A percentile compares a stretch with the other conserved stretches of the same genome.
These are phyloP conservation scores for Calonectria pauciramosa DNA, from an alignment of 2,329 filamentous ascomycete genomes.

Conservation along the genomic window DNA sequence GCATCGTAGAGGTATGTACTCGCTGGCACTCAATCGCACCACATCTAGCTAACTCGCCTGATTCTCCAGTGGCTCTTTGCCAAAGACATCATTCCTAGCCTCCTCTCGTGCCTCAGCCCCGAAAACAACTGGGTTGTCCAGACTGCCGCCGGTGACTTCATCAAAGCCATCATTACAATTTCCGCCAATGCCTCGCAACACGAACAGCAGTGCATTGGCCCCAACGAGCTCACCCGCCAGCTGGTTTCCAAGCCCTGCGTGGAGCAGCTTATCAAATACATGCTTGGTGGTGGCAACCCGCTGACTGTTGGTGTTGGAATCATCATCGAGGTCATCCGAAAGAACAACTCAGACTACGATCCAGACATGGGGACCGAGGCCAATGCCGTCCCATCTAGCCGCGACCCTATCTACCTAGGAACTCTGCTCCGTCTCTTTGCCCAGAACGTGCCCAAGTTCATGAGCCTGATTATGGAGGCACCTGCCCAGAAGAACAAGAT, in stretches of 20 bases:
- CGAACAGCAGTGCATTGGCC: slow-evolving; percentile 98
- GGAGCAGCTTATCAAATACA: slow-evolving; percentile 86
- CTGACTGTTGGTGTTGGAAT: slow-evolving; percentile 97
- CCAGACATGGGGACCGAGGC: slow-evolving; percentile 88
- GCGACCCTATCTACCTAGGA: slow-evolving; percentile 96
- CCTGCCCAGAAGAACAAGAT: slow-evolving; percentile 81
- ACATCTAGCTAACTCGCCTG: slow-evolving; percentile 36
- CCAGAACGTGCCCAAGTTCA: slow-evolving; percentile 92
- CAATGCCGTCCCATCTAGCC: slow-evolving; percentile 82
- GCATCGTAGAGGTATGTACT: slow-evolving; percentile 86
- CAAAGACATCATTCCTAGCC: slow-evolving; percentile 86
- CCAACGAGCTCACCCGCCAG: slow-evolving; percentile 95
- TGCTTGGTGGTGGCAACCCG: slow-evolving; percentile 94
- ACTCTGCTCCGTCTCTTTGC: slow-evolving; percentile 91
- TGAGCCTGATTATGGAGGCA: slow-evolving; percentile 87
- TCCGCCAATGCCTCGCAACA: slow-evolving; percentile 98
- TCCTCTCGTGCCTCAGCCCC: slow-evolving; percentile 88
- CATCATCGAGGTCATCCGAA: slow-evolving; percentile 97
- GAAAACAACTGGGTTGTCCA: slow-evolving; percentile 91
- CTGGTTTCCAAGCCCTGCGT: slow-evolving; percentile 90
- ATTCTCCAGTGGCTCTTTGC: slow-evolving; percentile 85
- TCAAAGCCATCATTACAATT: slow-evolving; percentile 99
- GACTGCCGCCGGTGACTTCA: slow-evolving; percentile 95
- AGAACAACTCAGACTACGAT: slow-evolving; percentile 99
- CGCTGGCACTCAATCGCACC: slow-evolving; percentile 1